Conservation (phyloP, 441 rosid species). For the Erodium chrysanthum region DNA sequence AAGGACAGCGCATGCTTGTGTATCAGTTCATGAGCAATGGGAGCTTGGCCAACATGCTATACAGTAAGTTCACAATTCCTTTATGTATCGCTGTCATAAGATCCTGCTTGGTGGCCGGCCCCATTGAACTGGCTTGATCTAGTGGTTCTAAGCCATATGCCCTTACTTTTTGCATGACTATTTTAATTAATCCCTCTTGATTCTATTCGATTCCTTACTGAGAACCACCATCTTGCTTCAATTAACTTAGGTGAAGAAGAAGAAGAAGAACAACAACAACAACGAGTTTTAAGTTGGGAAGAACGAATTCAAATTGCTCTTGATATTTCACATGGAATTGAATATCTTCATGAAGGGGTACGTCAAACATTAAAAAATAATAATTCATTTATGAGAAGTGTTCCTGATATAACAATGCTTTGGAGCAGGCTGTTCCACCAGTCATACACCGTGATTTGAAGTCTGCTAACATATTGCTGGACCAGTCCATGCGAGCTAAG, state of each 20-base stretch:
- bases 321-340: constrained; percentile 88
- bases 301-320: constrained; percentile 78
- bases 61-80: constrained; percentile 42
- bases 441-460: constrained; percentile 90
- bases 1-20: constrained; percentile 67
- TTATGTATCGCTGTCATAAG: constrained; percentile 6
- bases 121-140: neutral
- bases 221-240: constrained; percentile 13
- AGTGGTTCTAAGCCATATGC: neutral
- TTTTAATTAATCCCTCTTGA: neutral
- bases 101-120: neutral
- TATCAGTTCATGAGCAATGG: constrained; percentile 97
- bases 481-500: constrained; percentile 86
- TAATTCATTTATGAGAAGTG: neutral
- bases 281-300: constrained; percentile 57
- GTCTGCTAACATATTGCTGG: constrained; percentile 89
- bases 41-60: constrained; percentile 68
- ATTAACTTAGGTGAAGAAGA: constrained; percentile 38
- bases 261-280: too few species aligned
- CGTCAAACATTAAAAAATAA: constrained; percentile 4
- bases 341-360: constrained; percentile 98
- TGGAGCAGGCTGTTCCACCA: constrained; percentile 76
- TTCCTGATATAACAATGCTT: constrained; percentile 15
- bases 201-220: neutral
- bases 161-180: neutral